Percentiles rank a stretch among this genome's conserved stretches.
phyloP scores from a whole-genome alignment of 2,329 filamentous ascomycete genomes.

The Talaromyces sp. region DNA sequence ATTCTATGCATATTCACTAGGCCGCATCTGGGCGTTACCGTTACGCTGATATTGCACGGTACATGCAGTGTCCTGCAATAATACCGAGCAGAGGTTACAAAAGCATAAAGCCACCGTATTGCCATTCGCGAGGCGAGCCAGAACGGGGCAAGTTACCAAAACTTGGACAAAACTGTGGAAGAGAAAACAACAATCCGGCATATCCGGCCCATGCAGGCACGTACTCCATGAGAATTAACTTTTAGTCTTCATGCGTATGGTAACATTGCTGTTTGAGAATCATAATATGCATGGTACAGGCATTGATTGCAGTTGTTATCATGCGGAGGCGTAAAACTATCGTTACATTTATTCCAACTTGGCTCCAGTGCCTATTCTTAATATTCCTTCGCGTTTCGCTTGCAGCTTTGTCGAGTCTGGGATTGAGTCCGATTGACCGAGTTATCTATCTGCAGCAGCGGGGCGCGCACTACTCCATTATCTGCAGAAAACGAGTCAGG shows the following conservation, averaged over 20 bases:
- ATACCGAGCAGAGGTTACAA: not conserved
- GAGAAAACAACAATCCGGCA: not conserved
- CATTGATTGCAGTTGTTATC: too few relatives aligned
- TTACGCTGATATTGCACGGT: not conserved
- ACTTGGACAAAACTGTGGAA: not conserved
- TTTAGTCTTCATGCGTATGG: not conserved
- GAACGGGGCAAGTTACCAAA: not conserved
- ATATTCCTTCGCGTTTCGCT: not conserved
- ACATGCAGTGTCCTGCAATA: not conserved
- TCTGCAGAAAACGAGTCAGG: not conserved
- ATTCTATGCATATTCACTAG: not conserved
- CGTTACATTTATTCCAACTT: too few relatives aligned
- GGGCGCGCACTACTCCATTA: not conserved
- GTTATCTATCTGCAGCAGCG: not conserved
- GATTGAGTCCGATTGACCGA: not conserved
- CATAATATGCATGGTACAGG: not conserved
- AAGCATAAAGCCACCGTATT: not conserved
- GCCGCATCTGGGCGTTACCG: not conserved
- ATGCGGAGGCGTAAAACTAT: too few relatives aligned
- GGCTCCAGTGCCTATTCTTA: too few relatives aligned
- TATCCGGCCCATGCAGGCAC: not conserved
- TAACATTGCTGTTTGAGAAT: not conserved
- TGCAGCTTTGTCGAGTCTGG: not conserved
- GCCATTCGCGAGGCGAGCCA: not conserved
- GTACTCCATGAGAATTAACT: not conserved